These are phyloP conservation scores for Protomyces arabidopsidicola DNA, from an alignment of 1,139 yeast genomes.

Conservation along the genomic window DNA sequence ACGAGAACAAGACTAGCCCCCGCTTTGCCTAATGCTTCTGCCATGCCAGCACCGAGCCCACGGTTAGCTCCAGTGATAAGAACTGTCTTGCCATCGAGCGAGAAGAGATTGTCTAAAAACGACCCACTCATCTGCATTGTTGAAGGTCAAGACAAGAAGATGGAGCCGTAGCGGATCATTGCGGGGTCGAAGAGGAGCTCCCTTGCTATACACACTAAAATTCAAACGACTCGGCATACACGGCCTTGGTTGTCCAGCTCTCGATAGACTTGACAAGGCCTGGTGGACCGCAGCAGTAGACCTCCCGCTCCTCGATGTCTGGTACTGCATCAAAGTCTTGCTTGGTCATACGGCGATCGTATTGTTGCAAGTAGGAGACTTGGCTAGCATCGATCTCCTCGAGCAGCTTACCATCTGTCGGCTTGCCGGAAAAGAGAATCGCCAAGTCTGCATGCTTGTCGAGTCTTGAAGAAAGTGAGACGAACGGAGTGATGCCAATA, in stretches of 20 bases:
- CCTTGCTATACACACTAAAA: not conserved
- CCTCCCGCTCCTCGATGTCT: not conserved
- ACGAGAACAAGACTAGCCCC: constrained; percentile 44
- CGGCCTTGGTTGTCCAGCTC: not conserved
- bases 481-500: not conserved
- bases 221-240: not conserved
- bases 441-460: not conserved
- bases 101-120: not conserved
- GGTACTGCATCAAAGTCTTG: not conserved
- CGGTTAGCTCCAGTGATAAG: constrained; percentile 46
- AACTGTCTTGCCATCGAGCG: constrained; percentile 43
- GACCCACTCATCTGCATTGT: not conserved
- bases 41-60: constrained; percentile 47
- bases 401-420: not conserved
- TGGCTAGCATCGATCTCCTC: not conserved
- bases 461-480: not conserved
- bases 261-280: not conserved
- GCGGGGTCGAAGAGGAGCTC: not conserved
- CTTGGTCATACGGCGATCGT: not conserved
- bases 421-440: not conserved
- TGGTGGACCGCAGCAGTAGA: not conserved
- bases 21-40: constrained; percentile 45
- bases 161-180: constrained; percentile 10
- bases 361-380: not conserved
- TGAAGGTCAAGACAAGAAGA: not conserved